Conservation (phyloP, 1,139 yeast genomes). For the Protomyces pachydermus region DNA sequence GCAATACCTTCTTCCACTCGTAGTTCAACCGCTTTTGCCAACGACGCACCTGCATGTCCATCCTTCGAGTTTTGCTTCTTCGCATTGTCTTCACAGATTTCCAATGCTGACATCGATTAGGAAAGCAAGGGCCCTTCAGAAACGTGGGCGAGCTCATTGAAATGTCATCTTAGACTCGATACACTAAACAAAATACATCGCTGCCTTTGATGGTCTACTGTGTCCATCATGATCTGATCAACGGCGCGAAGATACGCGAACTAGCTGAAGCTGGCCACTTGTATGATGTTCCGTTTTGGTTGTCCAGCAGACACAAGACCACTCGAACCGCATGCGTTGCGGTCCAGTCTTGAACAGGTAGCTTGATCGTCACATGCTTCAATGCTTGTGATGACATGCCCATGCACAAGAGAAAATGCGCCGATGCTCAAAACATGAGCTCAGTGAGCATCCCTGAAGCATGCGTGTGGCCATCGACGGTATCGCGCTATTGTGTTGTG, state of each 20-base stretch:
- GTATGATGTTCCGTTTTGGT: background rate
- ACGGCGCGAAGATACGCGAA: background rate
- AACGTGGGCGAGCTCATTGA: conserved; percentile 13
- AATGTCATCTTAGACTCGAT: conserved; percentile 1
- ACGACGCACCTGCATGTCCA: conserved; percentile 50
- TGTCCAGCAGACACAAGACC: background rate
- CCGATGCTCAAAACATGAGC: too few relatives aligned
- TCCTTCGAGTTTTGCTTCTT: conserved; percentile 5
- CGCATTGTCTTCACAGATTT: conserved; percentile 37
- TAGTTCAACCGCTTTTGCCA: conserved; percentile 74
- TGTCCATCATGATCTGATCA: background rate
- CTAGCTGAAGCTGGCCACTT: background rate
- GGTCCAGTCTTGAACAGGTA: background rate
- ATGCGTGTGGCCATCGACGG: too few relatives aligned
- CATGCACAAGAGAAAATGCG: too few relatives aligned
- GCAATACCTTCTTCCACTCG: conserved; percentile 47
- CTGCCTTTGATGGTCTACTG: background rate
- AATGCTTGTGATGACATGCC: background rate
- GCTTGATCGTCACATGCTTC: conserved; percentile 16
- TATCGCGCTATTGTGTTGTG: too few relatives aligned
- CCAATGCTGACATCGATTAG: background rate
- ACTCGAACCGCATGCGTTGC: too few relatives aligned
- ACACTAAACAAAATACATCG: background rate
- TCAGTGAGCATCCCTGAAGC: too few relatives aligned
- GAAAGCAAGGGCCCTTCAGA: conserved; percentile 21